Conservation (phyloP, 1,139 yeast genomes). For the Pichia sp. region DNA sequence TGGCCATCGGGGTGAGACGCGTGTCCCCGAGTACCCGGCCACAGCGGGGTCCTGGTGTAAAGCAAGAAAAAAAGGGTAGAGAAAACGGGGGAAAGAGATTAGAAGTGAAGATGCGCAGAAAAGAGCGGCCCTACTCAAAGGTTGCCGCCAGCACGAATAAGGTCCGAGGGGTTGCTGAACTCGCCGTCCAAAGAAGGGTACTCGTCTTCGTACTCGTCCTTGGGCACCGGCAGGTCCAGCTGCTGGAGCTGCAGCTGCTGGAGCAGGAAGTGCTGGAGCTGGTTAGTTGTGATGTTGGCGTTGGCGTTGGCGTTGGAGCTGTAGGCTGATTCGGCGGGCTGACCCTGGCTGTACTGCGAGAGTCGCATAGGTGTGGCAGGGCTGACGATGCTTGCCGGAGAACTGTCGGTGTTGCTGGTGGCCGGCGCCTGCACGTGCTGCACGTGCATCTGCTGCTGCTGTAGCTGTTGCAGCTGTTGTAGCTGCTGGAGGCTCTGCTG, state of each 20-base stretch:
- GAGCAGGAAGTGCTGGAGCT: constrained; percentile 2
- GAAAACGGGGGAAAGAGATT: background rate
- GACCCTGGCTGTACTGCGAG: background rate
- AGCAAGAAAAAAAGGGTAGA: background rate
- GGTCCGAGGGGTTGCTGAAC: constrained; percentile 1
- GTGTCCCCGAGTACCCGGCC: too few relatives aligned
- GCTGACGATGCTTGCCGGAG: background rate
- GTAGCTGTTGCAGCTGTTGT: constrained; percentile 2
- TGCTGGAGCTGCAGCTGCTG: constrained; percentile 1
- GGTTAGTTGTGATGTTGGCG: background rate
- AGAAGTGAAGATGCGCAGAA: background rate
- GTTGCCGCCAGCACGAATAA: constrained; percentile 1
- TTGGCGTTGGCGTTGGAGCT: background rate
- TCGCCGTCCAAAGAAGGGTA: constrained; percentile 20
- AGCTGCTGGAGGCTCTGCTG: constrained; percentile 8
- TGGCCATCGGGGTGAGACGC: background rate
- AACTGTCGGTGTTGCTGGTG: background rate
- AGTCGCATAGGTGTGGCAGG: background rate
- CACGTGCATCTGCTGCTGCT: constrained; percentile 5
- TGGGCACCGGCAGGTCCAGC: background rate
- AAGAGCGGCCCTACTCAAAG: background rate
- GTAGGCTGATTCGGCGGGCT: background rate
- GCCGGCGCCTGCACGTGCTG: background rate
- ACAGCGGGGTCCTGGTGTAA: background rate
- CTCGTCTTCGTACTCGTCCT: constrained; percentile 14